A percentile compares a stretch with the other conserved stretches of the same genome.
Evolutionary conservation across 768 basidiomycete genomes (phyloP).

Genomic region (Mycena latifolia): DNA sequence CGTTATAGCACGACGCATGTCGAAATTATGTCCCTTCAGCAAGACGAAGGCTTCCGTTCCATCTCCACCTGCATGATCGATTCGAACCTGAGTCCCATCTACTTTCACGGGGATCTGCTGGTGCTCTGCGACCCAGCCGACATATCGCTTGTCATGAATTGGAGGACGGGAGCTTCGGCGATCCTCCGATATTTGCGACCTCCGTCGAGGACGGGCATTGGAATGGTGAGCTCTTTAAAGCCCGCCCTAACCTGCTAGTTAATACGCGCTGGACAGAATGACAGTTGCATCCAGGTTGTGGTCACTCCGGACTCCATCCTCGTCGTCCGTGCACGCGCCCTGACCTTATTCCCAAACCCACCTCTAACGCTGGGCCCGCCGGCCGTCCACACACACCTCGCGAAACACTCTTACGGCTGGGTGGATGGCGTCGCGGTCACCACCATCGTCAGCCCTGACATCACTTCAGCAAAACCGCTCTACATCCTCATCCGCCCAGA

Average conservation of each 20-base stretch:
- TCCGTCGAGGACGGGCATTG: not conserved
- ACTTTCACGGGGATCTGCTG: slow-evolving; percentile 63
- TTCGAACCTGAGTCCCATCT: slow-evolving; percentile 59
- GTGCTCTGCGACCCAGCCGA: slow-evolving; percentile 63
- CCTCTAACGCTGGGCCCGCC: slow-evolving; percentile 42
- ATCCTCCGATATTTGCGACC: too few species aligned
- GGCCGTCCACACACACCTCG: slow-evolving; percentile 50
- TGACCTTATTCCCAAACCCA: slow-evolving; percentile 68
- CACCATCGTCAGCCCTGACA: slow-evolving; percentile 9
- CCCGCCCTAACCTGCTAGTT: not conserved
- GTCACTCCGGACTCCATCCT: slow-evolving; percentile 62
- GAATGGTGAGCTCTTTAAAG: not conserved
- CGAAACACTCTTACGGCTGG: slow-evolving; percentile 73
- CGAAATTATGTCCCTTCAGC: slow-evolving; percentile 47
- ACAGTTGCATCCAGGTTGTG: slow-evolving; percentile 65
- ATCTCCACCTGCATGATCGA: slow-evolving; percentile 50
- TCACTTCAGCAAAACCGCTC: slow-evolving; percentile 41
- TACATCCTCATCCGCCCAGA: slow-evolving; percentile 70
- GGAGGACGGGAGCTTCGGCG: slow-evolving; percentile 61
- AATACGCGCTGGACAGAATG: slow-evolving; percentile 48
- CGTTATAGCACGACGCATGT: slow-evolving; percentile 47
- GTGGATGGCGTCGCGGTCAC: slow-evolving; percentile 68
- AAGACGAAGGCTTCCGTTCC: slow-evolving; percentile 43
- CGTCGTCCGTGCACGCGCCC: slow-evolving; percentile 69
- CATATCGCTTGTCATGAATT: slow-evolving; percentile 63